phyloP scores from a whole-genome alignment of 2,329 filamentous ascomycete species.

The Didymella arachidicola region DNA sequence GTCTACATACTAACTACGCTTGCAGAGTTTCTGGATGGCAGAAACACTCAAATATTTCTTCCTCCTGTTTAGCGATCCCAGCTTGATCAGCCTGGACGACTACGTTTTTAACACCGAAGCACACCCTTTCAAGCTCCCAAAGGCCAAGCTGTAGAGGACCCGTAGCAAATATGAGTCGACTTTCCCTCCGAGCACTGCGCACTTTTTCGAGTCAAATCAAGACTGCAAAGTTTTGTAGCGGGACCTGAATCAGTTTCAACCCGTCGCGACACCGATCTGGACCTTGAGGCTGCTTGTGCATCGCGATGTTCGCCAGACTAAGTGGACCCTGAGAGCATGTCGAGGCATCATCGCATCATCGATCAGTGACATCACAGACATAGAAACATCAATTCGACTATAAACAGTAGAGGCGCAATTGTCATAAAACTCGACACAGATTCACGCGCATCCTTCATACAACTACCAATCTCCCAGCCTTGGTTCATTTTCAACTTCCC shows the following conservation, averaged over 20 bases:
- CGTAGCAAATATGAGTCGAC: neutral
- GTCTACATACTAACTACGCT: constrained; percentile 18
- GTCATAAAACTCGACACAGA: neutral
- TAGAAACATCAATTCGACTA: neutral
- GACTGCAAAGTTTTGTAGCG: neutral
- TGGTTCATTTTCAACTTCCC: neutral
- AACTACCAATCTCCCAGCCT: neutral
- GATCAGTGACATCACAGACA: constrained; percentile 13
- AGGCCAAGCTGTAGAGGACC: constrained; percentile 11
- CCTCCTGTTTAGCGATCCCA: constrained; percentile 55
- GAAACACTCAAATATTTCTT: constrained; percentile 62
- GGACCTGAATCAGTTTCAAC: neutral
- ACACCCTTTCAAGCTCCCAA: constrained; percentile 54
- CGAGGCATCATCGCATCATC: constrained; percentile 13
- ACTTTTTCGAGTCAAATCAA: neutral
- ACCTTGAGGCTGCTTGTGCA: neutral
- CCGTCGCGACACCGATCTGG: neutral
- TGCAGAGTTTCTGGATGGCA: constrained; percentile 58
- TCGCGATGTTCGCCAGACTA: constrained; percentile 9
- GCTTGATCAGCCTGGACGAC: constrained; percentile 55
- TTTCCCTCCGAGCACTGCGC: neutral
- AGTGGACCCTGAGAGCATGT: constrained; percentile 14
- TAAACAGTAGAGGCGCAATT: constrained; percentile 9
- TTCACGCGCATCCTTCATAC: neutral
- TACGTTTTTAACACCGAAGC: constrained; percentile 59